Evolutionary conservation across 2,329 filamentous ascomycete genomes (phyloP).

Genomic region (Pestalotiopsis sp.): DNA sequence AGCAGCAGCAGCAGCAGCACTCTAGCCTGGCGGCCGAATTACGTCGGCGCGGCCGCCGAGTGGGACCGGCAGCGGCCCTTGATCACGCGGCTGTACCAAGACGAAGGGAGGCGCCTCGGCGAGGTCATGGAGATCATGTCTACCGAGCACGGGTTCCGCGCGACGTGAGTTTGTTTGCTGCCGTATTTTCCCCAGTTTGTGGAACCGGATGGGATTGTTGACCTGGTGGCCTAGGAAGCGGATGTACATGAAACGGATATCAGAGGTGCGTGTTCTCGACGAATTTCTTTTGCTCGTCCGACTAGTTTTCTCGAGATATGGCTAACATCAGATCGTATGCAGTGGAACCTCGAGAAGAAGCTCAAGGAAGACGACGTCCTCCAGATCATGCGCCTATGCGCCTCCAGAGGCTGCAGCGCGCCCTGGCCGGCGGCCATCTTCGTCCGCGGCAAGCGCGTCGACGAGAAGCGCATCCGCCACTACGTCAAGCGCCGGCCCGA

Average conservation of each 20-base stretch:
- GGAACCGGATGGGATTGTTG: neutral
- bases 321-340: too few relatives aligned
- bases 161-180: neutral
- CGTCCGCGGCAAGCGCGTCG: neutral
- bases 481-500: neutral
- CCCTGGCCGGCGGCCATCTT: neutral
- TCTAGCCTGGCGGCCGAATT: too few relatives aligned
- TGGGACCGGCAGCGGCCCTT: neutral
- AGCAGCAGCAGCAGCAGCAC: too few relatives aligned
- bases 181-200: neutral
- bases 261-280: too few relatives aligned
- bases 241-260: conserved; percentile 1
- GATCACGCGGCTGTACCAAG: neutral
- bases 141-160: neutral
- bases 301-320: too few relatives aligned
- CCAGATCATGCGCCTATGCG: neutral
- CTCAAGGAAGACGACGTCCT: conserved; percentile 4
- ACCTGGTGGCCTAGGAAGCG: neutral
- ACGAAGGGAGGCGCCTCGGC: neutral
- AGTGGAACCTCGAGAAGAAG: neutral
- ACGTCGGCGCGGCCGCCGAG: neutral
- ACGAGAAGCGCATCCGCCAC: neutral
- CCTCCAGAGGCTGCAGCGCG: neutral
- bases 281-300: too few relatives aligned
- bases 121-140: neutral